Evolutionary conservation across 805 yeast genomes (phyloP).

Genomic region (Kodamaea laetipori): DNA sequence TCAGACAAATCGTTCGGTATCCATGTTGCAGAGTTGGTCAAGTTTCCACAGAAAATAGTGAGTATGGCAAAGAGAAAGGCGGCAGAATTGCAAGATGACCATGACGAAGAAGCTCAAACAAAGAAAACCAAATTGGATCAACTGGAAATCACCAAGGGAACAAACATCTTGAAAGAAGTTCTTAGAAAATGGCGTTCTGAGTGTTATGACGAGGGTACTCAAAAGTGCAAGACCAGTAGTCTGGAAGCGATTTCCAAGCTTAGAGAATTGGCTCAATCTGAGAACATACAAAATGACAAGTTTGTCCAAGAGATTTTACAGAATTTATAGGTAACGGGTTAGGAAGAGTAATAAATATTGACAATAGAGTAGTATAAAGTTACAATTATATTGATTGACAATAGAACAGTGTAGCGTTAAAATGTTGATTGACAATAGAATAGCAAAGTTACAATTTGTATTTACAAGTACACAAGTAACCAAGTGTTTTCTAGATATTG

Average conservation of each 20-base stretch:
- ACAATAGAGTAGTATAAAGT: no score
- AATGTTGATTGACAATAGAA: no score
- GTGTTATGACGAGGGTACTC: constrained; percentile 33
- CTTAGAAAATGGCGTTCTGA: constrained; percentile 56
- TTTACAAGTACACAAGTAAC: no score
- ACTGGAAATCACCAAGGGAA: constrained; percentile 57
- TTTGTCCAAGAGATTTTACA: constrained; percentile 50
- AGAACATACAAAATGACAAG: constrained; percentile 31
- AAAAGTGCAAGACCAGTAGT: constrained; percentile 28
- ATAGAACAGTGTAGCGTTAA: no score
- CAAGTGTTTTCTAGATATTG: no score
- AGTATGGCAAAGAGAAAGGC: constrained; percentile 96
- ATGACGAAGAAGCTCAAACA: constrained; percentile 38
- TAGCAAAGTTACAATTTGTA: no score
- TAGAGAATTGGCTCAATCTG: constrained; percentile 34
- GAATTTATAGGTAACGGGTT: constrained; percentile 29
- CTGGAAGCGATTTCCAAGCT: constrained; percentile 44
- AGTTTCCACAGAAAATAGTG: constrained; percentile 87
- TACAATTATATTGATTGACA: no score
- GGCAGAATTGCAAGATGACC: constrained; percentile 70
- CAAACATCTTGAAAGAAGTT: constrained; percentile 48
- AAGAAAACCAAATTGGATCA: constrained; percentile 54
- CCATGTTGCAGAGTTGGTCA: constrained; percentile 94
- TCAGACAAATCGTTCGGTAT: constrained; percentile 96
- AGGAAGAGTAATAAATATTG: no score